Evolutionary conservation across 208 protist species (phyloP), one percentile per base, ranked within the genome.

Genomic region (Lotmaria passim): DNA sequence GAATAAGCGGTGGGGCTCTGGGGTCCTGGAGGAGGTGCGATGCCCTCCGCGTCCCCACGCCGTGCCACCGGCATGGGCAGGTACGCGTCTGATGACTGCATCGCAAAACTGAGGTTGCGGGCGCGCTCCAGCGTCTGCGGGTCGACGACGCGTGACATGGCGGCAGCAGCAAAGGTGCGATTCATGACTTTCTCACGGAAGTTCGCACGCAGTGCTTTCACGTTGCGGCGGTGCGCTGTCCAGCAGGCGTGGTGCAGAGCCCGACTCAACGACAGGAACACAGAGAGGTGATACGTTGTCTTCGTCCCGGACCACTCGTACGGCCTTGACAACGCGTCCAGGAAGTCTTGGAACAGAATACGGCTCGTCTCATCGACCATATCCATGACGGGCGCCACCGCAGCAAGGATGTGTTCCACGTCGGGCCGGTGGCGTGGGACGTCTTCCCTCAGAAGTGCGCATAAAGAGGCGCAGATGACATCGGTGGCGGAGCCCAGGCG

Each of bases 401-500:
- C 63, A 10, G 24, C 50, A 14, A 71, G 36, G 17, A 72, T 62
- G 48, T 62, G 44, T n/a, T 46, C 33, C 30, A 57, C 26, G 7
- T 56, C 31, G n/a, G 53, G 38, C 17, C 41, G 43, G 0, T 3
- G 36, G 24, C 31, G 30, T n/a, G 51, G 47, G 5, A 8, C 24
- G 3, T 33, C 48, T 21, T 58, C 36, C 1, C 28, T n/a, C 21
- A 59, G 2, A 15, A 86, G 61, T 19, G 28, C 36, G 21, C 43
- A 33, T 0, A 89, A 41, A 6, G 72, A 64, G 8, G 66, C 19
- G 15, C 58, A 41, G 23, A 90, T 70, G 36, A 90, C 73, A 41
- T 90, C 80, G 33, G 81, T 79, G 19, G 81, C 82, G 3, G 84
- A 79, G 43, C 67, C 72, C 3, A 90, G 62, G 23, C 81, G 84